Percentiles rank a stretch among this genome's conserved stretches.
phyloP scores from a whole-genome alignment of 257 asterid genomes.

The Ilex asprella region DNA sequence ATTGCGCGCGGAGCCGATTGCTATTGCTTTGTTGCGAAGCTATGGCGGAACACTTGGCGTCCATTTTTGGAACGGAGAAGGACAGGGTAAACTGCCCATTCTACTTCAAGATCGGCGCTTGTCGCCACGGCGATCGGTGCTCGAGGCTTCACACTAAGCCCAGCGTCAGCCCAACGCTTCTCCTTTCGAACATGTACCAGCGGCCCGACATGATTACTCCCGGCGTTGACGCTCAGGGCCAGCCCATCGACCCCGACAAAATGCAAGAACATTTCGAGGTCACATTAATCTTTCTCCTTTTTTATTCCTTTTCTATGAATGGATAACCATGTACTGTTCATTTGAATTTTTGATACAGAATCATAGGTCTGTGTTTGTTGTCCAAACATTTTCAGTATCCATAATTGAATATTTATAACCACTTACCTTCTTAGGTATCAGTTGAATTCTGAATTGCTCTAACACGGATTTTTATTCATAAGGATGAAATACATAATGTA shows the following conservation, averaged over 20 bases:
- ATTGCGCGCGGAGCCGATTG: too few species aligned
- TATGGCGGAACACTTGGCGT: slow-evolving; percentile 94
- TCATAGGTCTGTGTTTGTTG: too few species aligned
- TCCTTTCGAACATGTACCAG: slow-evolving; percentile 90
- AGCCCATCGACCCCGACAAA: slow-evolving; percentile 69
- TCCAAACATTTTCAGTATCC: too few species aligned
- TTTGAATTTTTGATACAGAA: too few species aligned
- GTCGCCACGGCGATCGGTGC: too few species aligned
- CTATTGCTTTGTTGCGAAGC: background rate
- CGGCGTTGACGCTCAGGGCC: slow-evolving; percentile 91
- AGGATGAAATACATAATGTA: too few species aligned
- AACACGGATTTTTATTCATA: too few species aligned
- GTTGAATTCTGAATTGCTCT: too few species aligned
- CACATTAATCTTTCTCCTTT: background rate
- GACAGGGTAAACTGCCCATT: slow-evolving; percentile 63
- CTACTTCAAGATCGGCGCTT: too few species aligned
- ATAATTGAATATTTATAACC: too few species aligned
- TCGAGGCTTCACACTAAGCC: slow-evolving; percentile 68
- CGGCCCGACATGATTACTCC: slow-evolving; percentile 95
- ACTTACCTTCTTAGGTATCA: too few species aligned
- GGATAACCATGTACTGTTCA: too few species aligned
- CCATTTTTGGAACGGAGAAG: slow-evolving; percentile 85
- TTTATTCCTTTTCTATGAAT: background rate
- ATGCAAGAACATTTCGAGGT: slow-evolving; percentile 96
- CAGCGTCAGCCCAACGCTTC: slow-evolving; percentile 77